Evolutionary conservation across 805 yeast species (phyloP).

Genomic region (Komagataella phaffii): DNA sequence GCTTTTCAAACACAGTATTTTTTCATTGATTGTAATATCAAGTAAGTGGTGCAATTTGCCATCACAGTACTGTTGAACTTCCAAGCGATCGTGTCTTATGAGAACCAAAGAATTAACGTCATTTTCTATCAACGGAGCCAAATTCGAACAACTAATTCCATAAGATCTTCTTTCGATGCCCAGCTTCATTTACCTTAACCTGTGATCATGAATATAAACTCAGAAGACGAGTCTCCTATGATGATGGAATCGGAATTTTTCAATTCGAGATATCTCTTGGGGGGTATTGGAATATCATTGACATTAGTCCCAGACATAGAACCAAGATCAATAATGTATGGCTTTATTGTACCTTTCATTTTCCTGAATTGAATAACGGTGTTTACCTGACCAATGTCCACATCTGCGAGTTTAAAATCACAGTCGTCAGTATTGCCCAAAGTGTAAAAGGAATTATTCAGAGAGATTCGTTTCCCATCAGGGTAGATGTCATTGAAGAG

Average conservation of each 20-base stretch:
- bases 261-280: slow-evolving; percentile 12
- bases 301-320: slow-evolving; percentile 18
- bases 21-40: background rate
- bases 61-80: background rate
- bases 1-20: background rate
- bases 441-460: slow-evolving; percentile 12
- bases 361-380: slow-evolving; percentile 16
- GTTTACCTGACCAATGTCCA: slow-evolving; percentile 13
- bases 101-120: background rate
- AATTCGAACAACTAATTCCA: background rate
- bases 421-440: slow-evolving; percentile 12
- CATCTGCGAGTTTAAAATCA: slow-evolving; percentile 9
- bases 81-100: background rate
- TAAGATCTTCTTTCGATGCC: background rate
- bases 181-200: background rate
- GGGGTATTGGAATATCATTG: slow-evolving; percentile 14
- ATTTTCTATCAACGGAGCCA: background rate
- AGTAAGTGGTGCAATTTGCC: background rate
- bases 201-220: slow-evolving; percentile 11
- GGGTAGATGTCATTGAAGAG: slow-evolving; percentile 4
- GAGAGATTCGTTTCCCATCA: slow-evolving; percentile 7
- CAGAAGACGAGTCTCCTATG: slow-evolving; percentile 13
- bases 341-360: background rate
- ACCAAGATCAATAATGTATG: slow-evolving; percentile 13
- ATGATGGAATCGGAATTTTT: slow-evolving; percentile 11